Evolutionary conservation across 1,139 yeast species (phyloP).

Genomic region (Lodderomyces margitis): DNA sequence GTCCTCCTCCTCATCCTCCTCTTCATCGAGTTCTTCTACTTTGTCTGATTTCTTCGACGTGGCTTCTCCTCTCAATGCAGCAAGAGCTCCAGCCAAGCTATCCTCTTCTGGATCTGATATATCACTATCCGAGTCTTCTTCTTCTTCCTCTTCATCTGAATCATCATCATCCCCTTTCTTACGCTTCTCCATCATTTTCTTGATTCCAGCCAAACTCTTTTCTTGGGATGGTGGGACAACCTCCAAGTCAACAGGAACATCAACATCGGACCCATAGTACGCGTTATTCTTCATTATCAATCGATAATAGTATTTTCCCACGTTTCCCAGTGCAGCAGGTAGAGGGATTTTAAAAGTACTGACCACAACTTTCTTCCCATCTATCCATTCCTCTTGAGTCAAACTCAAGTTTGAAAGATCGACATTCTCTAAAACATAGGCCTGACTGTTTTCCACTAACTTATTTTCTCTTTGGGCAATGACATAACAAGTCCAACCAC

Average conservation of each 20-base stretch:
- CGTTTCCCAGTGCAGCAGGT: slow-evolving; percentile 58
- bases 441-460: slow-evolving; percentile 61
- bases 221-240: slow-evolving; percentile 51
- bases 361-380: slow-evolving; percentile 47
- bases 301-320: slow-evolving; percentile 65
- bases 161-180: slow-evolving; percentile 19
- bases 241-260: slow-evolving; percentile 60
- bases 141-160: slow-evolving; percentile 22
- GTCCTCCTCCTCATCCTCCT: slow-evolving; percentile 31
- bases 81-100: slow-evolving; percentile 63
- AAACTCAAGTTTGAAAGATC: slow-evolving; percentile 57
- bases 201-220: slow-evolving; percentile 10
- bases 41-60: slow-evolving; percentile 28
- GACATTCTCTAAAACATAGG: slow-evolving; percentile 52
- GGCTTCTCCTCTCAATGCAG: slow-evolving; percentile 54
- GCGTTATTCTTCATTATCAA: slow-evolving; percentile 61
- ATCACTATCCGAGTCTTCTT: slow-evolving; percentile 45
- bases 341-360: slow-evolving; percentile 76
- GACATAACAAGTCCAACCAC: slow-evolving; percentile 68
- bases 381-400: slow-evolving; percentile 46
- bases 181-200: slow-evolving; percentile 11
- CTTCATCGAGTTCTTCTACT: slow-evolving; percentile 40
- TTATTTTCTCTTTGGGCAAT: slow-evolving; percentile 74
- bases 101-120: slow-evolving; percentile 68
- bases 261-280: slow-evolving; percentile 71